These are phyloP conservation scores for Aspergillus fumigatiaffinis DNA, from an alignment of 2,329 filamentous ascomycete genomes.

Conservation along the genomic window DNA sequence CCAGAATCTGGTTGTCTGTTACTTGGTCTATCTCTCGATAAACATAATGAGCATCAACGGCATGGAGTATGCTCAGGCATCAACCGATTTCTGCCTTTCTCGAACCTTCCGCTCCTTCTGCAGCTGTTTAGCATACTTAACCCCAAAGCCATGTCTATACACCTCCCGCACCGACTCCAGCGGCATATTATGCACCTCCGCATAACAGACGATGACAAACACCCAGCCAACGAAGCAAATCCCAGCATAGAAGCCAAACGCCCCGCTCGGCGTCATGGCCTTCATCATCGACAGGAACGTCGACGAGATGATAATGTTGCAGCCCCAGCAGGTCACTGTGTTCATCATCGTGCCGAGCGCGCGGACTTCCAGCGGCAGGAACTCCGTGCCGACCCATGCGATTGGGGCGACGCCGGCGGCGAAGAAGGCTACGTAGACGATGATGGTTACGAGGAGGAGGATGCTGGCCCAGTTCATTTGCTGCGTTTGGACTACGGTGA, in stretches of 20 bases:
- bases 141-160: constrained; percentile 48
- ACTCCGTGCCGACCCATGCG: constrained; percentile 4
- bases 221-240: constrained; percentile 10
- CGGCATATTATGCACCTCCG: constrained; percentile 53
- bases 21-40: too few species aligned
- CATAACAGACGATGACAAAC: constrained; percentile 51
- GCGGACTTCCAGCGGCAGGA: constrained; percentile 48
- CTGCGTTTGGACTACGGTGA: constrained; percentile 7
- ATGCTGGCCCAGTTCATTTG: constrained; percentile 32
- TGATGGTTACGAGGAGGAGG: constrained; percentile 43
- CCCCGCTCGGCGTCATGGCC: constrained; percentile 45
- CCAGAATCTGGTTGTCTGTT: too few species aligned
- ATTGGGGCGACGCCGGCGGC: too few species aligned
- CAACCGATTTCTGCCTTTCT: too few species aligned
- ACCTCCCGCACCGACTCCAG: constrained; percentile 52
- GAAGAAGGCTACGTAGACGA: constrained; percentile 27
- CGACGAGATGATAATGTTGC: constrained; percentile 47
- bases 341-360: constrained; percentile 47
- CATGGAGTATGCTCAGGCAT: too few species aligned
- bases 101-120: too few species aligned
- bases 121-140: constrained; percentile 34
- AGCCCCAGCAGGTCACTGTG: constrained; percentile 33
- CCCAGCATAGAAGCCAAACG: too few species aligned
- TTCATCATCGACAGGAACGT: constrained; percentile 50
- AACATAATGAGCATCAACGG: too few species aligned